Percentiles rank a stretch among this genome's conserved stretches.
These are phyloP conservation scores for Fagus crenata DNA, from an alignment of 306 rosid species.

Conservation along the genomic window DNA sequence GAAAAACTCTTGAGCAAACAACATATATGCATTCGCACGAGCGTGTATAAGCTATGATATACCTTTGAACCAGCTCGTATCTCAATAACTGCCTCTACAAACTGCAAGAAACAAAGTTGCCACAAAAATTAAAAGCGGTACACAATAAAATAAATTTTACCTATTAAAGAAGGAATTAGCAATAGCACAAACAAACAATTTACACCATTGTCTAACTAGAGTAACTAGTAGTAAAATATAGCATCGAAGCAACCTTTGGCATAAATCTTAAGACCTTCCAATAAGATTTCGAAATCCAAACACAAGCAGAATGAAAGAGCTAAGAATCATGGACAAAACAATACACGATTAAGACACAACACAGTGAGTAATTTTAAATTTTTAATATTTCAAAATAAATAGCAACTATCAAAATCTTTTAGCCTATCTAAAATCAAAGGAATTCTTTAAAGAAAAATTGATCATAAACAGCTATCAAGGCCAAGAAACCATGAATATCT, in stretches of 20 bases:
- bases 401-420: too few species aligned
- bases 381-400: too few species aligned
- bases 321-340: too few species aligned
- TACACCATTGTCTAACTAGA: background rate
- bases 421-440: too few species aligned
- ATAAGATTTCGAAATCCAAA: background rate
- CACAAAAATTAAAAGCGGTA: background rate
- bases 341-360: too few species aligned
- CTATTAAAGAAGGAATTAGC: background rate
- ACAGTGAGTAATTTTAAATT: too few species aligned
- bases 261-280: background rate
- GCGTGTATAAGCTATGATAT: slow-evolving; percentile 21
- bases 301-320: background rate
- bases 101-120: slow-evolving; percentile 38
- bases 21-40: background rate
- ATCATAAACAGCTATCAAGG: background rate
- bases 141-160: background rate
- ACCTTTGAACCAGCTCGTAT: slow-evolving; percentile 62
- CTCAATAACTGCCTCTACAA: slow-evolving; percentile 65
- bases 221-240: background rate
- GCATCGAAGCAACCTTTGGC: background rate
- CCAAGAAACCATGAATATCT: background rate
- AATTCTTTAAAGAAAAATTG: background rate
- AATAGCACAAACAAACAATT: background rate
- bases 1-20: too few species aligned